These are phyloP conservation scores for Heliamphora exappendiculata DNA, from an alignment of 148 eudicot species.

Conservation along the genomic window DNA sequence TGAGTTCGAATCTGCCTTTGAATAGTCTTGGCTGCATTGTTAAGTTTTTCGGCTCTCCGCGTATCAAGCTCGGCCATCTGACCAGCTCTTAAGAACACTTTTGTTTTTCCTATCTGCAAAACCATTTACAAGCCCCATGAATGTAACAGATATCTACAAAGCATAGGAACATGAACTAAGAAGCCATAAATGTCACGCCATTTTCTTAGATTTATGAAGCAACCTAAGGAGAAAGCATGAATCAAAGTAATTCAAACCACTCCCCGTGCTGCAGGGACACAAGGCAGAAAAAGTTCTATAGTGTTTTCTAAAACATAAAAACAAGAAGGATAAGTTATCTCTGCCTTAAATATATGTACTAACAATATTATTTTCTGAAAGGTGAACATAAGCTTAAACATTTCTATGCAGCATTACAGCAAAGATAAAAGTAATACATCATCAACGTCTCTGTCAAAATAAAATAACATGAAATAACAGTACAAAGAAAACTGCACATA, in stretches of 20 bases:
- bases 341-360: background rate
- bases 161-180: background rate
- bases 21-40: conserved; percentile 63
- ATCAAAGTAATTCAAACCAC: too few species aligned
- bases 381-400: background rate
- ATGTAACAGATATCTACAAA: background rate
- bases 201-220: background rate
- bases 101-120: conserved; percentile 82
- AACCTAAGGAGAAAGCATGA: background rate
- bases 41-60: conserved; percentile 58
- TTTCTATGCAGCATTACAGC: background rate
- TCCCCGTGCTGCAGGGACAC: background rate
- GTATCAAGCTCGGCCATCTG: conserved; percentile 96
- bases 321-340: background rate
- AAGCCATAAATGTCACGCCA: background rate
- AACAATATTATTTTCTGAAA: background rate
- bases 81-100: conserved; percentile 90
- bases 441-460: background rate
- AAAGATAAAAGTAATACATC: background rate
- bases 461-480: background rate
- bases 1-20: conserved; percentile 66
- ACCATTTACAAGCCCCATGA: conserved; percentile 3
- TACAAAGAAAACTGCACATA: background rate
- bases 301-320: background rate
- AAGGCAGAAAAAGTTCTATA: background rate